Evolutionary conservation across 2,329 filamentous ascomycete genomes (phyloP).

Genomic region (Hypoxylon sp.): DNA sequence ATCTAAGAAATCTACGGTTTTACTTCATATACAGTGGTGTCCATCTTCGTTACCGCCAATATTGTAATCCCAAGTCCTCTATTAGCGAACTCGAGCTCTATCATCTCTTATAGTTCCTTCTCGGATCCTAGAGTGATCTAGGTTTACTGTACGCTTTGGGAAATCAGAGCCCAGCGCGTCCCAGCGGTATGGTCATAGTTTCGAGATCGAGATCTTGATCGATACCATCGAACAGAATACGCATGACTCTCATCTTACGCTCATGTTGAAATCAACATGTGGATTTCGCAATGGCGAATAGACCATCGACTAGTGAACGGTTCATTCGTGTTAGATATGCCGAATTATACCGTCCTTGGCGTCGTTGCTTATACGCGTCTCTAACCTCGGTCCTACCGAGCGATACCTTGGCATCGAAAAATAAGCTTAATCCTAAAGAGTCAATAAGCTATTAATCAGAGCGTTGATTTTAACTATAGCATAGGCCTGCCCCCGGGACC

Average conservation of each 20-base stretch:
- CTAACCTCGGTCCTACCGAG: neutral
- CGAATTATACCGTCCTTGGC: neutral
- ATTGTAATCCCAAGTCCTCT: neutral
- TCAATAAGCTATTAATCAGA: conserved; percentile 11
- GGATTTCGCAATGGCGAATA: neutral
- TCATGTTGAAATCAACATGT: neutral
- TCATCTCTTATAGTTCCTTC: neutral
- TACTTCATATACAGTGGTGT: neutral
- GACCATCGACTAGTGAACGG: neutral
- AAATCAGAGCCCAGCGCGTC: neutral
- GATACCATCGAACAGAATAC: neutral
- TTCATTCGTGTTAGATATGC: neutral
- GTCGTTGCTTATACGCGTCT: neutral
- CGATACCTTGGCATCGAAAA: neutral
- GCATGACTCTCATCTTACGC: neutral
- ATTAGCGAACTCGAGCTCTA: neutral
- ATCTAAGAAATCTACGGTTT: neutral
- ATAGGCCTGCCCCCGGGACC: conserved; percentile 1
- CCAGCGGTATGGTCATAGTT: neutral
- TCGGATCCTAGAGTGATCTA: neutral
- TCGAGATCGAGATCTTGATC: conserved; percentile 7
- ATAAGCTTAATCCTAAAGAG: neutral
- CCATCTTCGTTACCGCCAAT: neutral
- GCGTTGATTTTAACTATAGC: conserved; percentile 8
- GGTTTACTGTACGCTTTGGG: neutral